Base-by-base conservation (phyloP, 2,329 filamentous ascomycete genomes). In the Rhexocercosporidium sp. region DNA sequence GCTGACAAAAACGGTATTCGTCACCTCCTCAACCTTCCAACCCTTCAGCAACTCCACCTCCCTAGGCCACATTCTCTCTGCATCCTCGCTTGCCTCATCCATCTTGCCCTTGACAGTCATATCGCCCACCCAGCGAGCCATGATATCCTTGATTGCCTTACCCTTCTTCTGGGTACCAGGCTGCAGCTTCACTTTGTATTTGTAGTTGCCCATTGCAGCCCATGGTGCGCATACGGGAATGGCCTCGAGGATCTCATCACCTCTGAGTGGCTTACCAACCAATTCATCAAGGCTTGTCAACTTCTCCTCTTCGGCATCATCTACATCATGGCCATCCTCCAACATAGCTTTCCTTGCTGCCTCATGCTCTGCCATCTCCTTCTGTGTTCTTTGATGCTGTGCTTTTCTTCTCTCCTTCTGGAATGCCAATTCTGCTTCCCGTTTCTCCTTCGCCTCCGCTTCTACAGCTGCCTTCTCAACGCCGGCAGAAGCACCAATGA, bases 181-280 rank as follows among this genome's bases (percentile, higher is more conserved):
- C 80, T 98, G 96, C 74, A 99, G 79, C 82, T 99, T 99, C 63
- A 90, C 92, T 79, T 96, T 96, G 83, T 97, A 98, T 80, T 97
- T 97, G 80, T 91, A 92, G 65, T 86, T 87, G 2, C 80, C 83
- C 71, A 91, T 80, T 1, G 89, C 88, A 27, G 79, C 81, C 84
- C 88, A 91, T 1, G 89, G 89, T 4, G 86, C 89, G 74, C 89
- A 91, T 2, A 91, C 80, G 1, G 88, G 86, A 1, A 91, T 81
- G 0, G 82, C 84, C 73, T 91, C 89, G 9, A 95, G 80, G 41
- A 95, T 90, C 77, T 97, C 93, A 77, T 99, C 96, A 14, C 93
- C 94, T 0, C 89, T 85, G 1, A 93, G 82, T 0, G 94, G 92
- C 0, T 86, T 90, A 18, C 94, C 94, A 0, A 97, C 88, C 29